A percentile compares a stretch with the other conserved stretches of the same genome.
Evolutionary conservation across 305 asterid genomes (phyloP).

Genomic region (Fraxinus platypoda): DNA sequence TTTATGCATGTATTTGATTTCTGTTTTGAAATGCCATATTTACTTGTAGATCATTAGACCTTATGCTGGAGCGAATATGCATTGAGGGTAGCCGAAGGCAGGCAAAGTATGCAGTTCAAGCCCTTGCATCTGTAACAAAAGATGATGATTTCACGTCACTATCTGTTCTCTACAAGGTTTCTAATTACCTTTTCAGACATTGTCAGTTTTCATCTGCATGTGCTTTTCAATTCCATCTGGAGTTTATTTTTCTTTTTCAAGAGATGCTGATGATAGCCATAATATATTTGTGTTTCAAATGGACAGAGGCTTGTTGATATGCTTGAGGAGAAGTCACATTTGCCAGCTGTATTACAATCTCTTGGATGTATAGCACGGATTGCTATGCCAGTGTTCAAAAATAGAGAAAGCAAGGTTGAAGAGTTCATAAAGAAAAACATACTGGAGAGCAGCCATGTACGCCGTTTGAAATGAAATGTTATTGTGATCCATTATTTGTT

Average conservation of each 20-base stretch:
- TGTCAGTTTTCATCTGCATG: constrained; percentile 1
- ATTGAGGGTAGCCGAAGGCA: constrained; percentile 97
- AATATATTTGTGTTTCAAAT: constrained; percentile 5
- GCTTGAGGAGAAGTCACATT: constrained; percentile 80
- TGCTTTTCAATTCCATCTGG: constrained; percentile 6
- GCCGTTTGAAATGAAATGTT: constrained; percentile 28
- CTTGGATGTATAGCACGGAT: constrained; percentile 96
- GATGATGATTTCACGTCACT: constrained; percentile 97
- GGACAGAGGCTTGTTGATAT: constrained; percentile 89
- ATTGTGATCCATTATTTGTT: constrained; percentile 6
- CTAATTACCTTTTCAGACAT: neutral
- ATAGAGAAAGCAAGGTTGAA: constrained; percentile 82
- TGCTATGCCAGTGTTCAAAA: constrained; percentile 96
- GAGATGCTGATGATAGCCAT: constrained; percentile 12
- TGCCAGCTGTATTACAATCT: constrained; percentile 96
- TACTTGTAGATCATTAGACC: constrained; percentile 76
- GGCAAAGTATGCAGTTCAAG: constrained; percentile 98
- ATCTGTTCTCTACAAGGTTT: constrained; percentile 96
- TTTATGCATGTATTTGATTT: neutral
- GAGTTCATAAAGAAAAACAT: constrained; percentile 72
- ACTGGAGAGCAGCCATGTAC: constrained; percentile 69
- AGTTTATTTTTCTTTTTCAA: constrained; percentile 16
- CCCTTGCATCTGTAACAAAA: constrained; percentile 90
- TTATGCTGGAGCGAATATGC: constrained; percentile 94
- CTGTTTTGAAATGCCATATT: neutral